Evolutionary conservation across 1,139 yeast species (phyloP), one percentile per base, ranked within the genome.

Genomic region (Wickerhamomyces sp.): DNA sequence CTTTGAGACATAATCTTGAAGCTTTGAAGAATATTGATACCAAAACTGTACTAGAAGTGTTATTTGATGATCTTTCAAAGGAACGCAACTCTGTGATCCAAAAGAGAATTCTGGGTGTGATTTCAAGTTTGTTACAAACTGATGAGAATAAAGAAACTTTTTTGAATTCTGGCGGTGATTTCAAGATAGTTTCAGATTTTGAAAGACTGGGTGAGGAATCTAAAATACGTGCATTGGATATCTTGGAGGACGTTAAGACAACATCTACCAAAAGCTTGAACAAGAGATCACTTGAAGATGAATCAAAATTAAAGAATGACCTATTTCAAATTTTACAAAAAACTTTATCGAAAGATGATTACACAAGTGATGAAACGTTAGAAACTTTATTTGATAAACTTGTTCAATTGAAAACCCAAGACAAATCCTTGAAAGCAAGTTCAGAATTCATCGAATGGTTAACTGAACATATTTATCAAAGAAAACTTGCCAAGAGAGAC

Each of bases 1-100:
- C 80, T 4, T 62, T 86, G 35, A 69, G 95, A 49, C 87, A 87
- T 54, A 87, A 87, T 51, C 78, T 79, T 0, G 73, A 71, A 3
- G 89, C 95, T 0, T 59, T 77, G 12, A 55, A 60, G 9, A 57
- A 56, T 28, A 38, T 57, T 42, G 35, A 51, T 52, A 23, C 30
- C 24, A 6, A 29, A 13, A 22, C 29, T 16, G 26, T 41, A 1
- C 23, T 55, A 8, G 33, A 41, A 6, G 36, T 37, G 10, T 41
- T 62, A 12, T 45, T 63, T n/a, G 26, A 31, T 1, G 44, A 46
- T 9, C 45, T 63, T 20, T 24, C 40, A 1, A 28, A 20, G 1
- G 47, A 47, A 18, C 19, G 26, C 0, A 43, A 49, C 24, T 39
- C 59, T 2, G 47, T 64, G 2, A 46, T 71, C 7, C 70, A 66